Percentiles rank a stretch among this genome's conserved stretches.
Conservation (phyloP, 805 yeast species). For the Jamesozyma lodderae region DNA sequence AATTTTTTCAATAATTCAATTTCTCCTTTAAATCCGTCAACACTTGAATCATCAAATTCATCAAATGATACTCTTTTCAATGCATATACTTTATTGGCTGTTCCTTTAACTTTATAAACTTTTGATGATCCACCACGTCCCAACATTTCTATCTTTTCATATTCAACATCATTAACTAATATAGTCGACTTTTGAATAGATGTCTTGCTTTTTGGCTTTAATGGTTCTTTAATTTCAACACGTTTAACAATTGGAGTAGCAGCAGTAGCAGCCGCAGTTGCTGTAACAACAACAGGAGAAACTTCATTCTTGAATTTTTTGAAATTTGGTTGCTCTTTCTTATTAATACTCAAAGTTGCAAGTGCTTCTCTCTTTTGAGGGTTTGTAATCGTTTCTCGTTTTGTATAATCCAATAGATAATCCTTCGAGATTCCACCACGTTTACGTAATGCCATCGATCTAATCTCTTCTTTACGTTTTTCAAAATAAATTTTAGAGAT, state of each 20-base stretch:
- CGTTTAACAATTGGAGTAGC: not conserved
- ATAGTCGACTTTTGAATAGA: constrained; percentile 18
- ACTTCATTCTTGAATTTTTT: constrained; percentile 7
- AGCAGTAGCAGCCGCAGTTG: too few relatives aligned
- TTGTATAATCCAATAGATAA: not conserved
- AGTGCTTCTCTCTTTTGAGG: constrained; percentile 22
- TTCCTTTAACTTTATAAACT: constrained; percentile 64
- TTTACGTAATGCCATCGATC: constrained; percentile 25
- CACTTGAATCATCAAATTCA: constrained; percentile 66
- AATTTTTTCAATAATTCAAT: constrained; percentile 62
- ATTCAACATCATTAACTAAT: constrained; percentile 50
- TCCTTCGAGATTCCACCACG: constrained; percentile 9
- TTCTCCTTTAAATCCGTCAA: constrained; percentile 81
- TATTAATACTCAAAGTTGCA: constrained; percentile 21
- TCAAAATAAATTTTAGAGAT: constrained; percentile 32
- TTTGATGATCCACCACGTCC: constrained; percentile 93
- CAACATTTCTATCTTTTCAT: constrained; percentile 65
- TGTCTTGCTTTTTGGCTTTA: constrained; percentile 7
- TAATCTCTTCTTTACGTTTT: constrained; percentile 30
- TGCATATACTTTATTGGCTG: constrained; percentile 59
- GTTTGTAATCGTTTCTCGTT: not conserved
- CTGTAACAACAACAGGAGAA: too few relatives aligned
- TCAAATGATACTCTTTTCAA: constrained; percentile 74
- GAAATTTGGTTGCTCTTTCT: constrained; percentile 5
- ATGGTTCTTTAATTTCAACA: constrained; percentile 16